These are phyloP conservation scores for Ormosia emarginata DNA, from an alignment of 306 rosid genomes.

Conservation along the genomic window DNA sequence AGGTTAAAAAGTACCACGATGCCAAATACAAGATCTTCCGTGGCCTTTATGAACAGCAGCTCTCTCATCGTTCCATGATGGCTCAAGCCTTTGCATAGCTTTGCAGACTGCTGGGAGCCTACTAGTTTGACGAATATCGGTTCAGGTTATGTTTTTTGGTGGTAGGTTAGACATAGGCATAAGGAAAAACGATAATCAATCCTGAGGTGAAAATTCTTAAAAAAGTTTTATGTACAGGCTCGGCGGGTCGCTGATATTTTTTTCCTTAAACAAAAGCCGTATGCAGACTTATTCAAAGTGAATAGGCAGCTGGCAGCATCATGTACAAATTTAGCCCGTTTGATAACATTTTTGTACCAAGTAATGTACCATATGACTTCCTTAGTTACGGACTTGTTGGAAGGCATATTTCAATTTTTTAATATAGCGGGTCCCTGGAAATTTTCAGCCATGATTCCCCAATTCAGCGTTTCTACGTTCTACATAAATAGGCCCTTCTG, in stretches of 20 bases:
- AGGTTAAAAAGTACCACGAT: slow-evolving; percentile 83
- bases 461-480: too few relatives aligned
- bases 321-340: not conserved
- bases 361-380: not conserved
- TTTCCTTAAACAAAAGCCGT: not conserved
- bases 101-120: slow-evolving; percentile 10
- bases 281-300: not conserved
- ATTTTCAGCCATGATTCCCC: not conserved
- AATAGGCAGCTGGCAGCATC: not conserved
- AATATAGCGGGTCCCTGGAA: not conserved
- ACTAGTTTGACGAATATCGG: not conserved
- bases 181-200: not conserved
- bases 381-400: not conserved
- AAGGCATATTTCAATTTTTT: not conserved
- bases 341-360: not conserved
- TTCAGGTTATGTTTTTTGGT: not conserved
- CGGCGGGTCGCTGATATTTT: not conserved
- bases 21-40: slow-evolving; percentile 77
- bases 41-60: slow-evolving; percentile 78
- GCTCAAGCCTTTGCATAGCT: slow-evolving; percentile 67
- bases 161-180: not conserved
- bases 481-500: too few relatives aligned
- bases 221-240: slow-evolving; percentile 12
- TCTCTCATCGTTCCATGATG: slow-evolving; percentile 68
- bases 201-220: not conserved